Evolutionary conservation across 2,329 filamentous ascomycete genomes (phyloP).

Genomic region (Arthroderma sp.): DNA sequence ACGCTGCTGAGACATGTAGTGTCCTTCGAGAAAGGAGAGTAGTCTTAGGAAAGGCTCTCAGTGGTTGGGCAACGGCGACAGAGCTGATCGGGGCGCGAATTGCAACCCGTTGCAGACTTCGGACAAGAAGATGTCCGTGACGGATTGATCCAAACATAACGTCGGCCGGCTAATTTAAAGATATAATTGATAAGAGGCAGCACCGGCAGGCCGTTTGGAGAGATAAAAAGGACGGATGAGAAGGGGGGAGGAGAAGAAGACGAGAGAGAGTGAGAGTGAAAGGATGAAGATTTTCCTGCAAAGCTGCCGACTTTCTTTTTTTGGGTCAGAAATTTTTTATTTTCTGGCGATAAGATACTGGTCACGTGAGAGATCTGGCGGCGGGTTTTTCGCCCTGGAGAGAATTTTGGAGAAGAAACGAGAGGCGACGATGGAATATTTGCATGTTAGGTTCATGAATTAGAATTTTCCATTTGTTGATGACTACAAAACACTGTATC

Average conservation of each 20-base stretch:
- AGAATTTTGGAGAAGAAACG: too few relatives aligned
- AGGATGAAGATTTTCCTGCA: not conserved
- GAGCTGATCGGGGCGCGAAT: slow-evolving; percentile 18
- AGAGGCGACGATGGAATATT: too few relatives aligned
- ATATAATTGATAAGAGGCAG: not conserved
- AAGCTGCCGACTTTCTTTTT: not conserved
- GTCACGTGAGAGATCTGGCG: too few relatives aligned
- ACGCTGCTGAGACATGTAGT: slow-evolving; percentile 20
- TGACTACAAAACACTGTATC: too few relatives aligned
- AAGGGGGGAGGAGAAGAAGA: slow-evolving; percentile 1
- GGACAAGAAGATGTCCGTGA: slow-evolving; percentile 23
- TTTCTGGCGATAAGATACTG: too few relatives aligned
- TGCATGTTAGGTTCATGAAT: too few relatives aligned
- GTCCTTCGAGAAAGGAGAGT: slow-evolving; percentile 14
- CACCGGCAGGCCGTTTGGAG: not conserved
- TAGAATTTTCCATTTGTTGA: too few relatives aligned
- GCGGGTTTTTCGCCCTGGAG: too few relatives aligned
- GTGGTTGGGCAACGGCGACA: slow-evolving; percentile 12
- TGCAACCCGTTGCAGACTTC: slow-evolving; percentile 22
- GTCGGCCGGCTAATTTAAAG: not conserved
- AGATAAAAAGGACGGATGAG: not conserved
- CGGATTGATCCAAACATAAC: slow-evolving; percentile 28
- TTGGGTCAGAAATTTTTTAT: not conserved
- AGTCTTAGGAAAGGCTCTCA: slow-evolving; percentile 14
- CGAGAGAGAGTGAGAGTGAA: not conserved